phyloP scores from a whole-genome alignment of 768 basidiomycete species.

The Calocera viscosa region DNA sequence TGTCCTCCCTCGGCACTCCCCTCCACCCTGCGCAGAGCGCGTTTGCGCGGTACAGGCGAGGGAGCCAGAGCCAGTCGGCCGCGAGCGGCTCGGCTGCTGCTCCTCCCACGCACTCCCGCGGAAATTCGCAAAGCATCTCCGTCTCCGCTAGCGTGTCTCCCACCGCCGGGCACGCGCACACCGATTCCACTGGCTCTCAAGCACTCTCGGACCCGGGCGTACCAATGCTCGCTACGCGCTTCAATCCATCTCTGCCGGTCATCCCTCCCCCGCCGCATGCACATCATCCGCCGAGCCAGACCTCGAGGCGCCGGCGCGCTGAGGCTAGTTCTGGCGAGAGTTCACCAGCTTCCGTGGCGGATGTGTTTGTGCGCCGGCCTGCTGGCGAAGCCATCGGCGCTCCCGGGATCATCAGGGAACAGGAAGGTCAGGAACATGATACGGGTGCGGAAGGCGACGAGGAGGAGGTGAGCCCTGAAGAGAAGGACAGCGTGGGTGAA shows the following conservation, averaged over 20 bases:
- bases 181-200: background rate
- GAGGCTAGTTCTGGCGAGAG: background rate
- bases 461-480: constrained; percentile 2
- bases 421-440: background rate
- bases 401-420: background rate
- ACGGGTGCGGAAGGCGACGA: background rate
- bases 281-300: background rate
- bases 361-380: background rate
- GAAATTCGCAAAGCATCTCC: background rate
- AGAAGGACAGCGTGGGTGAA: background rate
- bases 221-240: background rate
- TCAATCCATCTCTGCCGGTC: background rate
- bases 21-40: constrained; percentile 26
- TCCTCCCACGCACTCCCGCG: background rate
- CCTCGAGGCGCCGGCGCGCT: background rate
- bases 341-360: background rate
- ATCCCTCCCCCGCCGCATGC: background rate
- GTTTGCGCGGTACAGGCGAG: background rate
- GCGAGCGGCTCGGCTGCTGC: constrained; percentile 5
- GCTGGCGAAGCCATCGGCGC: background rate
- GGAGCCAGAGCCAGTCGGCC: background rate
- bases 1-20: constrained; percentile 76
- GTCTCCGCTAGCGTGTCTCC: background rate
- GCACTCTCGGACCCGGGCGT: constrained; percentile 1
- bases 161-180: background rate